Conservation (phyloP, 495 filamentous ascomycete species). For the Tetracladium setigerum region DNA sequence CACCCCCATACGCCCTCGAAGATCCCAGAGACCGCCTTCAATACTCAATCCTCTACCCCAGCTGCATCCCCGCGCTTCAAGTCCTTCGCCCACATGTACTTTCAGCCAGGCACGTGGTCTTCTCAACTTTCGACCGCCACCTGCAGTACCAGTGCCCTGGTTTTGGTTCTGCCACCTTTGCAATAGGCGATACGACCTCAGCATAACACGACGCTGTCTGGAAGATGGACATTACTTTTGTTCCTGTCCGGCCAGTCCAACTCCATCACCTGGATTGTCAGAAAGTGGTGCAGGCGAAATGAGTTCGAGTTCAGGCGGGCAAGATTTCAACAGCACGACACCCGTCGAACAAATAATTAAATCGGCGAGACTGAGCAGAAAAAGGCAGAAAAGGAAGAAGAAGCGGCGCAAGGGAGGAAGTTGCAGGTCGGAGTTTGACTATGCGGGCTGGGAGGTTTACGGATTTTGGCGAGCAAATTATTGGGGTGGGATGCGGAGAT, state of each 20-base stretch:
- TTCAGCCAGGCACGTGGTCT: too few relatives aligned
- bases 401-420: slow-evolving; percentile 8
- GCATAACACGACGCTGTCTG: slow-evolving; percentile 38
- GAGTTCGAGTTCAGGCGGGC: not conserved
- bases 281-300: not conserved
- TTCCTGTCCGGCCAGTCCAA: not conserved
- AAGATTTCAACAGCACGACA: not conserved
- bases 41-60: slow-evolving; percentile 24
- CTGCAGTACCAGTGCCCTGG: slow-evolving; percentile 29
- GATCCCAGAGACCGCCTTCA: slow-evolving; percentile 18
- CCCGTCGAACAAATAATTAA: not conserved
- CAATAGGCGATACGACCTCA: slow-evolving; percentile 27
- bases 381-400: slow-evolving; percentile 12
- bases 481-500: not conserved
- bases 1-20: not conserved
- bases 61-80: slow-evolving; percentile 16
- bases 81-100: not conserved
- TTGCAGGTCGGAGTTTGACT: slow-evolving; percentile 34
- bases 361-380: not conserved
- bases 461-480: slow-evolving; percentile 29
- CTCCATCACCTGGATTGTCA: slow-evolving; percentile 1
- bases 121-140: slow-evolving; percentile 6
- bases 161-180: slow-evolving; percentile 39
- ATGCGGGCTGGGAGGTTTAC: slow-evolving; percentile 31
- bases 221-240: slow-evolving; percentile 37